Evolutionary conservation across 805 yeast genomes (phyloP).

Genomic region (Candida parachauliodes): DNA sequence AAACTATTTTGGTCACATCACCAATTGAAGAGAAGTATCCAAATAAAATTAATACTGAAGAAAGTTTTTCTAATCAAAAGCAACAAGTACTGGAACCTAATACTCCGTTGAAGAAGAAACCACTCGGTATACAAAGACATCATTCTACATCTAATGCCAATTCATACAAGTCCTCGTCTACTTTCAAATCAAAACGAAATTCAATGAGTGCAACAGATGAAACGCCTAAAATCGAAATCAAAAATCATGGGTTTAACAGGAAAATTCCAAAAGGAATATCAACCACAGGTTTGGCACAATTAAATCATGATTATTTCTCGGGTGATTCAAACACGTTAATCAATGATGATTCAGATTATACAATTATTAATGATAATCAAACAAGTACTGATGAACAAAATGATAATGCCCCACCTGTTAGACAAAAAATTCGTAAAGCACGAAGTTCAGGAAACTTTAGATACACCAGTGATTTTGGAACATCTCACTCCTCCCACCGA

Average conservation of each 20-base stretch:
- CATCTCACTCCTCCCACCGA: conserved; percentile 14
- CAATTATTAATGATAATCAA: conserved; percentile 1
- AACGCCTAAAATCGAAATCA: conserved; percentile 1
- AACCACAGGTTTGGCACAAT: conserved; percentile 10
- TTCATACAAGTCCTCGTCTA: background rate
- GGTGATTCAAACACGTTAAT: conserved; percentile 12
- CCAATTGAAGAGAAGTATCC: conserved; percentile 14
- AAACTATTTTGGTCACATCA: conserved; percentile 18
- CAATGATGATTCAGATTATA: conserved; percentile 11
- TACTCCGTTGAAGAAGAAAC: conserved; percentile 13
- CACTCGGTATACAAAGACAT: conserved; percentile 24
- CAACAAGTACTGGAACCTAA: conserved; percentile 9
- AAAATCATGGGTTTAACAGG: conserved; percentile 8
- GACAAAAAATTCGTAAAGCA: conserved; percentile 24
- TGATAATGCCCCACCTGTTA: background rate
- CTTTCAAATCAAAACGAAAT: conserved; percentile 12
- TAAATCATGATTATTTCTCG: conserved; percentile 8
- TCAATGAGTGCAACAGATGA: conserved; percentile 13
- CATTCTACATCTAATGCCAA: conserved; percentile 16
- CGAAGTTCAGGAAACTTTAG: conserved; percentile 33
- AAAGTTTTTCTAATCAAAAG: too few relatives aligned
- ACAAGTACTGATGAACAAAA: conserved; percentile 1
- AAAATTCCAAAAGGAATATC: conserved; percentile 21
- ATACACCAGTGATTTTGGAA: conserved; percentile 10
- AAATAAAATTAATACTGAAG: background rate